phyloP scores from a whole-genome alignment of 345 rosid genomes.

The Erucastrum elatum region DNA sequence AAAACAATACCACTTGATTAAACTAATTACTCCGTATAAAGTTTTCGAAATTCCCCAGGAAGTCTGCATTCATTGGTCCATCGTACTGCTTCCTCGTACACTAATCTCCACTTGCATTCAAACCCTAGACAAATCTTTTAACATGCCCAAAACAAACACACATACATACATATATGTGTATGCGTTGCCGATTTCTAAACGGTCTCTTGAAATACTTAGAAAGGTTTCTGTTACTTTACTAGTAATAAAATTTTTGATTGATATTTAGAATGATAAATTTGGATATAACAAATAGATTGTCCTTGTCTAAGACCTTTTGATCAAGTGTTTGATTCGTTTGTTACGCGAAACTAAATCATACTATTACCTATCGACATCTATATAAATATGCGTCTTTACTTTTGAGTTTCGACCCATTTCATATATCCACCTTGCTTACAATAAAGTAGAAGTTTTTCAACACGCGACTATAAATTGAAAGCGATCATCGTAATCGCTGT shows the following conservation, averaged over 20 bases:
- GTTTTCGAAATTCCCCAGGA: constrained; percentile 29
- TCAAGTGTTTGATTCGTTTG: no score
- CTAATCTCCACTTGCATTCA: constrained; percentile 42
- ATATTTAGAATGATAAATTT: no score
- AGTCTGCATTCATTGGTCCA: constrained; percentile 29
- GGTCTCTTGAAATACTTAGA: constrained; percentile 7
- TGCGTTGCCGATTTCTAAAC: not conserved
- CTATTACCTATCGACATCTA: no score
- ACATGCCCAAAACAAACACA: not conserved
- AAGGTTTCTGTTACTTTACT: not conserved
- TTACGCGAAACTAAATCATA: no score
- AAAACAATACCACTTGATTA: constrained; percentile 20
- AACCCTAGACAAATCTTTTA: constrained; percentile 26
- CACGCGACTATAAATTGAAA: no score
- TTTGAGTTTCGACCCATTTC: no score
- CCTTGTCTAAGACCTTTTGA: no score
- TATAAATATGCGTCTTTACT: no score
- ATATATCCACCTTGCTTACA: no score
- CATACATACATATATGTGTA: not conserved
- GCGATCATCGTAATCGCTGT: no score
- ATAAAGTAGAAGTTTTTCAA: no score
- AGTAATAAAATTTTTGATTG: not conserved
- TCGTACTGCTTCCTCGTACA: constrained; percentile 44
- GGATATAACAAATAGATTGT: no score
- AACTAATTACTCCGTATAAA: constrained; percentile 28